Base-by-base conservation (phyloP, 495 filamentous ascomycete genomes). In the Darksidea phi region DNA sequence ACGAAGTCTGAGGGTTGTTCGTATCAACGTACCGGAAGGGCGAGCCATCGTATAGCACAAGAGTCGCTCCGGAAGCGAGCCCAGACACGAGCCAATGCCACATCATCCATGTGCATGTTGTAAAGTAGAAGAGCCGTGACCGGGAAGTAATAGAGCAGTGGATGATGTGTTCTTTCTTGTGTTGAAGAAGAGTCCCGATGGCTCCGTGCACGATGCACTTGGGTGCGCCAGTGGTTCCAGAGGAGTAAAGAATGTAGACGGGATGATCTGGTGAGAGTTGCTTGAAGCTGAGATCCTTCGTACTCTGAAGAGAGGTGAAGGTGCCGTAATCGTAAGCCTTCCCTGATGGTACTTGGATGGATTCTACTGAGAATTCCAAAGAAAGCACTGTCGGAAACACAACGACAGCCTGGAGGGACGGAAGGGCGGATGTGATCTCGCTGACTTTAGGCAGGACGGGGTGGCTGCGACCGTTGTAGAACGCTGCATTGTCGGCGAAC, bases 61-160 rank as follows among this genome's bases (percentile, higher is more conserved):
- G 78, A 0, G 89, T 92, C 6, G 87, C 80, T 55, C 91, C 91
- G 53, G 82, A 84, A 11, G 89, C 87, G 8, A 96, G 81, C 0
- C 83, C 89, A 5, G 89, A 92, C 18, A 95, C 84, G 43, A 91
- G 84, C 91, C 91, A 96, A 72, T 96, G 91, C 88, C 90, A 94
- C 91, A 96, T 96, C 91, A 95, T 94, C 90, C 88, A 94, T 3
- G 91, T 95, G 26, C 84, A 86, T 1, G 91, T 96, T 1, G 91
- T 95, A 70, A 90, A 96, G 74, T 94, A 95, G 76, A 84, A 93
- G 61, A 89, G 80, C 1, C 83, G 78, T 59, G 85, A 83, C 13
- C 81, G 79, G 0, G 82, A 80, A 6, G 76, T 77, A 64, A 97
- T 84, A 24, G 88, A 86, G 69, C 87, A 87, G 72, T 97, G 91